These are phyloP conservation scores for Termitomyces heimii DNA, from an alignment of 768 basidiomycete species.

Conservation along the genomic window DNA sequence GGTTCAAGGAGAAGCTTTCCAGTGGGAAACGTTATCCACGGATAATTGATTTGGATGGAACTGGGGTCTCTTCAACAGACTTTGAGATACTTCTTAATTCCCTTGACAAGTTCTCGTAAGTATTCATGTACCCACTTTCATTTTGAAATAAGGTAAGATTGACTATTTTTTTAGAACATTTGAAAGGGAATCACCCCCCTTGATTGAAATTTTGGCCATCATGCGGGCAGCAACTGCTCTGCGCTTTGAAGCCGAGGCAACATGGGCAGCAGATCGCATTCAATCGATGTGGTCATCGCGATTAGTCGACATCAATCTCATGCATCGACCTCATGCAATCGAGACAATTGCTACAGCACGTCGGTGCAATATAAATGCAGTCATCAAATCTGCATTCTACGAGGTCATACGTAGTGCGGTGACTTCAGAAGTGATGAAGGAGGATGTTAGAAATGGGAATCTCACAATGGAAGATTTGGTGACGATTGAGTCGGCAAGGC, in stretches of 20 bases:
- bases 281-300: constrained; percentile 24
- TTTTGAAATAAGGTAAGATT: background rate
- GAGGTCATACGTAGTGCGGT: background rate
- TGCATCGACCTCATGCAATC: constrained; percentile 18
- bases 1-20: constrained; percentile 20
- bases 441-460: background rate
- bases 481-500: constrained; percentile 9
- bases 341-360: constrained; percentile 25
- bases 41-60: constrained; percentile 11
- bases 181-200: constrained; percentile 16
- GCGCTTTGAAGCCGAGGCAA: constrained; percentile 19
- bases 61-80: constrained; percentile 21
- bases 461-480: constrained; percentile 1
- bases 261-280: constrained; percentile 22
- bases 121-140: background rate
- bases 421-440: background rate
- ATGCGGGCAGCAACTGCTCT: constrained; percentile 28
- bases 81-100: constrained; percentile 25
- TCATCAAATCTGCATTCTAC: constrained; percentile 15
- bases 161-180: constrained; percentile 11
- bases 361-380: constrained; percentile 15
- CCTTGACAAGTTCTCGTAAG: constrained; percentile 29
- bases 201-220: constrained; percentile 22
- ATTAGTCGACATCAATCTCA: constrained; percentile 16
- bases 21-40: constrained; percentile 2